Evolutionary conservation across 2,329 filamentous ascomycete species (phyloP).

Genomic region (Cladophialophora psammophila): DNA sequence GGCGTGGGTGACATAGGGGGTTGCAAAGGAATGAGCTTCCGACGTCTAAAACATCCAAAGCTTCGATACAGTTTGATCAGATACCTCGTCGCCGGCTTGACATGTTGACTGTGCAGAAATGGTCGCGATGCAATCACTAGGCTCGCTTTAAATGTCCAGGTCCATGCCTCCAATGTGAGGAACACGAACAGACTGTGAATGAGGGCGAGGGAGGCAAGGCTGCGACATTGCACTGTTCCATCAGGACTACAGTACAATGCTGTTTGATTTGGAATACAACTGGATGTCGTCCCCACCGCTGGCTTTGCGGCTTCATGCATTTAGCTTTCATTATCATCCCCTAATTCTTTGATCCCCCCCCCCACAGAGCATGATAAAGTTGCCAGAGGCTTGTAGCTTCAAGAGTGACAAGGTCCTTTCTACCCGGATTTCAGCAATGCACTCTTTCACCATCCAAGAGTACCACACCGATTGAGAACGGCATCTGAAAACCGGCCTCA

Average conservation of each 20-base stretch:
- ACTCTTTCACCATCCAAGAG: not conserved
- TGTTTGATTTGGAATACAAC: not conserved
- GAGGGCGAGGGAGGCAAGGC: not conserved
- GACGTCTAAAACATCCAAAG: not conserved
- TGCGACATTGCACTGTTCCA: not conserved
- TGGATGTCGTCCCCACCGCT: not conserved
- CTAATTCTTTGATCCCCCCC: no score
- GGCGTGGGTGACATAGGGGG: not conserved
- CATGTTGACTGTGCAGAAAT: not conserved
- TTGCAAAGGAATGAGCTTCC: not conserved
- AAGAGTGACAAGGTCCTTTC: not conserved
- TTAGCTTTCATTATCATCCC: not conserved
- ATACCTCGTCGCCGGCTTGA: not conserved
- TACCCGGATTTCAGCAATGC: not conserved
- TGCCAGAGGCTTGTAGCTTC: not conserved
- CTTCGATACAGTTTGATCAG: not conserved
- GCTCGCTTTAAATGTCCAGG: not conserved
- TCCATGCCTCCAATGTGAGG: not conserved
- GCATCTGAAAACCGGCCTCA: not conserved
- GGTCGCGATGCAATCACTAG: not conserved
- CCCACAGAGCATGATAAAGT: not conserved
- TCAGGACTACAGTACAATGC: not conserved
- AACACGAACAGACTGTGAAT: not conserved
- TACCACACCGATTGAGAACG: not conserved
- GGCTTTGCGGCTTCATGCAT: not conserved